Conservation (phyloP, 495 filamentous ascomycete genomes). For the Aspergillus coremiiformis region DNA sequence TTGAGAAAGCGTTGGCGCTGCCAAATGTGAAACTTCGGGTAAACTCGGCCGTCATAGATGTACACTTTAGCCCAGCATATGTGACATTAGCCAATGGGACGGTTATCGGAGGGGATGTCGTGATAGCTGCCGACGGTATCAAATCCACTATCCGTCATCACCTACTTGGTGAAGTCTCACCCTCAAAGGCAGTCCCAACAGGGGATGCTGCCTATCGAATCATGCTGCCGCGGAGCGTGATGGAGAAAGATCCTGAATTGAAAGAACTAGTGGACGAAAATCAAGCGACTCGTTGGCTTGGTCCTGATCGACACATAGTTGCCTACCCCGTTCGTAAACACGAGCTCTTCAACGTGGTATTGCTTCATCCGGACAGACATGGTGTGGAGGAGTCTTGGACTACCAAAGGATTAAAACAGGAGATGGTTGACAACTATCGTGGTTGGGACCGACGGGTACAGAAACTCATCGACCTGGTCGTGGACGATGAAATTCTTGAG, state of each 20-base stretch:
- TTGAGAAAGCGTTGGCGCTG: conserved; percentile 29
- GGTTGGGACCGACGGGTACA: conserved; percentile 31
- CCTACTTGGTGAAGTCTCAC: conserved; percentile 19
- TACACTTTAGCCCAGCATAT: conserved; percentile 23
- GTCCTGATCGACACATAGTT: conserved; percentile 38
- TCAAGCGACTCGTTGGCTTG: conserved; percentile 37
- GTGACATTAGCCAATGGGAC: conserved; percentile 31
- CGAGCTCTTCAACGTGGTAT: conserved; percentile 38
- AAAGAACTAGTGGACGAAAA: conserved; percentile 31
- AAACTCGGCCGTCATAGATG: conserved; percentile 28
- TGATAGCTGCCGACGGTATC: conserved; percentile 44
- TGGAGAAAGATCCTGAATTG: conserved; percentile 32
- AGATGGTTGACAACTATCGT: conserved; percentile 33
- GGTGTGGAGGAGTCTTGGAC: conserved; percentile 38
- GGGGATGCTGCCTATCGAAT: conserved; percentile 43
- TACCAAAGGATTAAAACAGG: conserved; percentile 35
- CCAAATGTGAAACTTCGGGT: conserved; percentile 31
- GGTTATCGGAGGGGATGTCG: conserved; percentile 31
- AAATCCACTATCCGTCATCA: conserved; percentile 34
- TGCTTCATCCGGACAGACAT: conserved; percentile 34
- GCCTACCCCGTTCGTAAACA: conserved; percentile 38
- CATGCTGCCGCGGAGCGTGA: conserved; percentile 28
- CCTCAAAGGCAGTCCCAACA: conserved; percentile 27
- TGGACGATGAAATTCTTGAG: conserved; percentile 51
- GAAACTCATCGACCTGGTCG: conserved; percentile 32